Conservation (phyloP, 352 stramenopile genomes). For the Phytophthora fragariae region DNA sequence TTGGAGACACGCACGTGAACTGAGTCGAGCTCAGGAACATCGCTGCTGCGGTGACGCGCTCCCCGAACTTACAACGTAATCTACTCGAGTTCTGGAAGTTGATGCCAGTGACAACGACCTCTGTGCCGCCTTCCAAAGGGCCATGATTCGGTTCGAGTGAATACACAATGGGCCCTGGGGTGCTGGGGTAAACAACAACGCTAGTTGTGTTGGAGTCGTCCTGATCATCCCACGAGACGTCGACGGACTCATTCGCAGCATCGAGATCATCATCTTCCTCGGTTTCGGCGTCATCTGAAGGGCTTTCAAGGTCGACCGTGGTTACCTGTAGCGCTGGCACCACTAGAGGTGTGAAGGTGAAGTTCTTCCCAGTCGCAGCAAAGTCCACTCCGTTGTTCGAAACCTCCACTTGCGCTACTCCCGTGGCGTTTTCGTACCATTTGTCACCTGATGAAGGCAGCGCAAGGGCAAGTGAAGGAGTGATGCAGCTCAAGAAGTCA, state of each 20-base stretch:
- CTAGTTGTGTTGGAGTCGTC: conserved; percentile 61
- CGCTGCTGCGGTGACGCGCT: conserved; percentile 48
- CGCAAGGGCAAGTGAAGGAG: conserved; percentile 31
- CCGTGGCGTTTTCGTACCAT: conserved; percentile 30
- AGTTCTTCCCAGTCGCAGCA: conserved; percentile 22
- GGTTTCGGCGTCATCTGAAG: conserved; percentile 15
- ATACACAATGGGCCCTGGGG: conserved; percentile 64
- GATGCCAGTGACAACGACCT: conserved; percentile 75
- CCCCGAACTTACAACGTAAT: conserved; percentile 77
- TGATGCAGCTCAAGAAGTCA: conserved; percentile 40
- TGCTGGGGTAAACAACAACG: conserved; percentile 73
- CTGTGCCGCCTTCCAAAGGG: conserved; percentile 79
- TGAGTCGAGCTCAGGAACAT: conserved; percentile 70
- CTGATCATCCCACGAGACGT: conserved; percentile 89
- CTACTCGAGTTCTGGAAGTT: conserved; percentile 81
- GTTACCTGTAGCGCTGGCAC: conserved; percentile 48
- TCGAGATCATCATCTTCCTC: conserved; percentile 51
- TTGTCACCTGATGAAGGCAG: conserved; percentile 17
- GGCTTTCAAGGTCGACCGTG: conserved; percentile 25
- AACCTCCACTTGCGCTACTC: conserved; percentile 40
- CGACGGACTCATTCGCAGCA: conserved; percentile 78
- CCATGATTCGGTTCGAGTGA: conserved; percentile 76
- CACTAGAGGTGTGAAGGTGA: conserved; percentile 40
- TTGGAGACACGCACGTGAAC: conserved; percentile 79
- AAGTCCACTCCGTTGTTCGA: conserved; percentile 69